Base-by-base conservation (phyloP, 139 green algal genomes). In the Pseudopediastrum boryanum region DNA sequence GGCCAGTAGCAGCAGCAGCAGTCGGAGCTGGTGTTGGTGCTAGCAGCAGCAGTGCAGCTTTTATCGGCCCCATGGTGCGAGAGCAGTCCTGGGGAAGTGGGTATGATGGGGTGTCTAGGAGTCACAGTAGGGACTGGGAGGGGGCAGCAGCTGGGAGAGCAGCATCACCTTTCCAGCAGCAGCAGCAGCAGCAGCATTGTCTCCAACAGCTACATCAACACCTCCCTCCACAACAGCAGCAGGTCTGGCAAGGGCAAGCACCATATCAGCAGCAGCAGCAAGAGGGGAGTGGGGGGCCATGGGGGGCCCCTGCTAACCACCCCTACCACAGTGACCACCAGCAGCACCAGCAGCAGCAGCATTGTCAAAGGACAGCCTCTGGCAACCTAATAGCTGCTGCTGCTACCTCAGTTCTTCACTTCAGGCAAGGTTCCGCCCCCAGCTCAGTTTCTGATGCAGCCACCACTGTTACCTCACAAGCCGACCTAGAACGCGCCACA, bases 1-100 rank as follows among this genome's bases (percentile, higher is more conserved):
- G 23, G 58, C 21, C n/a, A 76, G 68, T 50, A 65, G 48, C 29
- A 76, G 16, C 23, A 65, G 48, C 48, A 44, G 9, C 46, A 50
- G 42, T 33, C 41, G 42, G 3, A 42, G 29, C n/a, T n/a, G n/a
- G n/a, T n/a, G n/a, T n/a, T n/a, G n/a, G n/a, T n/a, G n/a, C n/a
- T n/a, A n/a, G 46, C 21, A 52, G 51, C 70, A 66, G 35, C 33
- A 54, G 70, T n/a, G 29, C 27, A 42, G 58, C 58, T 66, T 29
- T 31, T 66, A 31, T 29, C 38, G n/a, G 1, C 38, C 31, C 58
- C 58, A 39, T 66, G 58, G 58, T 42, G 38, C n/a, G n/a, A n/a
- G n/a, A n/a, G n/a, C n/a, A n/a, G n/a, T n/a, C n/a, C n/a, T n/a
- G n/a, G n/a, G n/a, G n/a, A n/a, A n/a, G n/a, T n/a, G n/a, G n/a